Conservation (phyloP, 768 basidiomycete species). For the Boletus fagicola region DNA sequence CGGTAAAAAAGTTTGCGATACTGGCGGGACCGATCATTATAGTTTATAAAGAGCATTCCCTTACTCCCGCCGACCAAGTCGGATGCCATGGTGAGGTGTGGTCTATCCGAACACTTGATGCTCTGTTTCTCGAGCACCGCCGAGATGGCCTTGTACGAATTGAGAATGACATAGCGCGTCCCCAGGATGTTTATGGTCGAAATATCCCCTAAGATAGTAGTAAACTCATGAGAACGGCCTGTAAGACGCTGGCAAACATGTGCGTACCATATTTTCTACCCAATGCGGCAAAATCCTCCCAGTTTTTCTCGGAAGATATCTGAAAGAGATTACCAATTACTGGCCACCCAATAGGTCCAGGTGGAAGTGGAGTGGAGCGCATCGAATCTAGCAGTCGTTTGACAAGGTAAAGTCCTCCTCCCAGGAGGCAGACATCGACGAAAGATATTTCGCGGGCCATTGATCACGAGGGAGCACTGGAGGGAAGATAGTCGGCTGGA, state of each 20-base stretch:
- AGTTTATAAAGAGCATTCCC: constrained; percentile 4
- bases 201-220: too few species aligned
- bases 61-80: too few species aligned
- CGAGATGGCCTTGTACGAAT: too few species aligned
- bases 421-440: constrained; percentile 16
- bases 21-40: constrained; percentile 10
- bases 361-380: constrained; percentile 10
- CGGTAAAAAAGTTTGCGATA: constrained; percentile 14
- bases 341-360: constrained; percentile 32
- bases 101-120: too few species aligned
- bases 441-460: constrained; percentile 1
- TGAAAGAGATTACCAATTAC: constrained; percentile 54
- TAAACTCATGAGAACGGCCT: not conserved
- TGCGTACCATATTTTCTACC: constrained; percentile 49
- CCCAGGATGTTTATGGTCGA: too few species aligned
- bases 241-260: not conserved
- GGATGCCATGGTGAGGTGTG: too few species aligned
- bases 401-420: constrained; percentile 11
- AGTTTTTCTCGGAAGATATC: constrained; percentile 49
- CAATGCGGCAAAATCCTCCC: constrained; percentile 53
- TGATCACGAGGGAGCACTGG: not conserved
- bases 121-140: too few species aligned
- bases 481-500: not conserved
- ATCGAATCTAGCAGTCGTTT: constrained; percentile 1
- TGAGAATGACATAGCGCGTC: too few species aligned